Evolutionary conservation across 768 basidiomycete species (phyloP), one percentile per base, ranked within the genome.

Genomic region (Suillus discolor): DNA sequence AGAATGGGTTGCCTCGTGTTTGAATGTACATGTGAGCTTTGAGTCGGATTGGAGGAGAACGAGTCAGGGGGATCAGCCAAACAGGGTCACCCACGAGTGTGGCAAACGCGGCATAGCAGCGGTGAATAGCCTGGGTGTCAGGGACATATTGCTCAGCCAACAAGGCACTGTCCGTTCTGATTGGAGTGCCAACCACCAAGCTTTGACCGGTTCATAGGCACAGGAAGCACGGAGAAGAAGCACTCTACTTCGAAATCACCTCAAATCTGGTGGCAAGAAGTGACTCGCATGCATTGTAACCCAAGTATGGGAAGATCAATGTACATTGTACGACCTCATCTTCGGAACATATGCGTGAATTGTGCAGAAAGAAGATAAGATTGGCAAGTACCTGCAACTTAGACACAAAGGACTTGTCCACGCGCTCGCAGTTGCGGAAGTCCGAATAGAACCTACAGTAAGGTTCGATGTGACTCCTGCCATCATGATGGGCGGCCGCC

Each of bases 271-370:
- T 25, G 39, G 61, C 42, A 68, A 67, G 51, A 57, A 53, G 47
- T 53, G 60, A 67, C 70, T 72, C 71, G 71, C 70, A 68, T 62
- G 3, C 71, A 69, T 76, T 76, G 76, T 78, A 69, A 68, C 66
- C 76, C 71, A 25, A 20, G 72, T 76, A 73, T 70, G 72, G 77
- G 39, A 78, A 71, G 68, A 62, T 69, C 73, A 73, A 74, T 69
- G 75, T 72, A 65, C 71, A 51, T 62, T 53, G 59, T 42, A 42
- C 25, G 23, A 60, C 57, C n/a, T 39, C 57, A 25, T 57, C 23
- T 57, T 39, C 57, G 57, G 57, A 39, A 57, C 25, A 59, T 59
- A 28, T 41, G 57, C 23, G 57, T 59, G 38, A 57, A n/a, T 8
- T 38, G 34, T 38, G 36, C 23, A 57, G 55, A 38, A 38, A 57